These are phyloP conservation scores for Gilbertella persicaria DNA, from an alignment of 371 early-diverging fungal genomes.

Conservation along the genomic window DNA sequence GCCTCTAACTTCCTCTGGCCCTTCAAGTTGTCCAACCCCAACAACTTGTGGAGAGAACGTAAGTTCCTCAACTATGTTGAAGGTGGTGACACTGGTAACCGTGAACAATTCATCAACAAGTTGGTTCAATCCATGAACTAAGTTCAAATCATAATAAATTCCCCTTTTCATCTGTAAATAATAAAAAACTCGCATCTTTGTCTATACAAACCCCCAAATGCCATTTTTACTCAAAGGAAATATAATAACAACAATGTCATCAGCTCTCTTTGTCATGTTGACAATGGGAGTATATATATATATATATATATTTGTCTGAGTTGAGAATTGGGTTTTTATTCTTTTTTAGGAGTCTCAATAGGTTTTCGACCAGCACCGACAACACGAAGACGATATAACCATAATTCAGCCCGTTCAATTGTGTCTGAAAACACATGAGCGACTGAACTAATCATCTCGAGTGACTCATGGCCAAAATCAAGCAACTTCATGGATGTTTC, in stretches of 20 bases:
- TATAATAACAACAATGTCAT: too few species aligned
- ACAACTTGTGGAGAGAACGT: conserved; percentile 93
- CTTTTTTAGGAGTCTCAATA: background rate
- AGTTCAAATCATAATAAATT: conserved; percentile 5
- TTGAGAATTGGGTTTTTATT: background rate
- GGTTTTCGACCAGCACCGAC: conserved; percentile 27
- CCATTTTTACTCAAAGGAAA: too few species aligned
- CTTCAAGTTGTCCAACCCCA: conserved; percentile 99
- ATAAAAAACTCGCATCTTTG: too few species aligned
- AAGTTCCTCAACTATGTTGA: conserved; percentile 97
- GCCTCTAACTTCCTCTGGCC: conserved; percentile 99
- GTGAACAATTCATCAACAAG: conserved; percentile 95
- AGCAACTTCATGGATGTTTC: conserved; percentile 52
- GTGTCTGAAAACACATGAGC: conserved; percentile 81
- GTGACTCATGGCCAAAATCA: conserved; percentile 81
- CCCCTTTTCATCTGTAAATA: too few species aligned
- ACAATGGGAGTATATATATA: background rate
- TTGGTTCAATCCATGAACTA: conserved; percentile 99
- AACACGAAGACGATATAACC: conserved; percentile 62
- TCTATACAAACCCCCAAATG: too few species aligned
- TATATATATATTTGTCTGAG: background rate
- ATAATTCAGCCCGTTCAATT: conserved; percentile 79
- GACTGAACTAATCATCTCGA: conserved; percentile 80
- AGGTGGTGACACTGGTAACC: conserved; percentile 98
- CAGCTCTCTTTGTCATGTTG: too few species aligned